Evolutionary conservation across 1,139 yeast species (phyloP).

Genomic region (Taiozyma sp.): DNA sequence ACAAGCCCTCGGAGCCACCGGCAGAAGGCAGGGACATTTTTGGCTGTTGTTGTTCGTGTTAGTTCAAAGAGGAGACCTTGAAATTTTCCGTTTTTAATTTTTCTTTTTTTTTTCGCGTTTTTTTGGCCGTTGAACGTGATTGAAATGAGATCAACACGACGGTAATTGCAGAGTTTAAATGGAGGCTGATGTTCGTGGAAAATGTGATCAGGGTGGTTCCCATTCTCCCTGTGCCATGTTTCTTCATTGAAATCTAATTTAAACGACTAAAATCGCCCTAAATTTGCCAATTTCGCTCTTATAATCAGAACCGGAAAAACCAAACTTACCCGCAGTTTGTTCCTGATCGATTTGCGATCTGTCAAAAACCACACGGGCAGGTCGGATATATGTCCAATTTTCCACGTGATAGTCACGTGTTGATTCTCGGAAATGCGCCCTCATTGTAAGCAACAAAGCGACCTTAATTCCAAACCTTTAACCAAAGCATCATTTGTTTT

Average conservation of each 20-base stretch:
- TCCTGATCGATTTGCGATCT: not conserved
- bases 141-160: not conserved
- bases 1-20: slow-evolving; percentile 13
- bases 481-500: not conserved
- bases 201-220: too few relatives aligned
- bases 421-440: not conserved
- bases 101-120: not conserved
- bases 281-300: not conserved
- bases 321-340: not conserved
- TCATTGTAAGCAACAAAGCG: not conserved
- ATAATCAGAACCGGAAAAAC: not conserved
- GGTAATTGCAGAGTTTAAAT: not conserved
- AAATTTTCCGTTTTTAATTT: slow-evolving; percentile 1
- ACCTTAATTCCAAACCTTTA: not conserved
- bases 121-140: not conserved
- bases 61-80: slow-evolving; percentile 1
- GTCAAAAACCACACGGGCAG: not conserved
- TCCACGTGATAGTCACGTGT: not conserved
- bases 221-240: too few relatives aligned
- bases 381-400: not conserved
- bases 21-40: slow-evolving; percentile 14
- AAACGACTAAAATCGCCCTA: not conserved
- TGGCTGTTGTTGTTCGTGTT: not conserved
- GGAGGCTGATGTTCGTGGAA: too few relatives aligned
- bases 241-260: too few relatives aligned